Base-by-base conservation (phyloP, 306 rosid species). In the Carpinus viminea region DNA sequence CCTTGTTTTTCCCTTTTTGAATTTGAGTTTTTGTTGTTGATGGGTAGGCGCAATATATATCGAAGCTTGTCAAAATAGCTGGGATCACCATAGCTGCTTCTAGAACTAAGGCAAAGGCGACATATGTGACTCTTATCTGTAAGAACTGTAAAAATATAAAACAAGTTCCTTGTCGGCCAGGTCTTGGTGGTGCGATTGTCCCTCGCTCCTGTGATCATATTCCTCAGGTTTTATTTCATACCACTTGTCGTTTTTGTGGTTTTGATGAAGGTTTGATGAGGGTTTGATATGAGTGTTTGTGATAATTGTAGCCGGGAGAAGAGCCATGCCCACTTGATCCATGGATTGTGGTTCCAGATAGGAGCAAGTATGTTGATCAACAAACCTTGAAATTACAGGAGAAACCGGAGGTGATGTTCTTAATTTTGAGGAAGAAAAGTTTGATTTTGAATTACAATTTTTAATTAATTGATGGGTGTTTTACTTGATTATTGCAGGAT, bases 21-120 rank as follows among this genome's bases (percentile, higher is more conserved):
- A 54, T 62, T 68, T 75, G 45, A 11, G 1, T 17, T 18, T 52
- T 16, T 31, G 31, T 79, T 61, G 7, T 12, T 79, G 68, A 65
- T 60, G 21, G 13, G 10, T 81, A 95, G 99, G 99, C 99, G 64
- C 97, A 90, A 79, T 85, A 86, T 73, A 93, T 95, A 72, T 93
- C 98, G 0, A 95, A 89, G 73, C 97, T 95, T 15, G 89, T 95
- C 68, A 95, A 95, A 82, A 90, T 95, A 61, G 75, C 96, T 8
- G 99, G 99, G 68, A 95, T 95, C 56, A 93, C 97, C 12, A 95
- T 95, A 81, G 98, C 99, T 56, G 99, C 99, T 10, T 95, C 99
- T 2, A 93, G 96, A 79, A 94, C 93, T 21, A 95, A 95, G 84
- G 99, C 99, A 4, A 95, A 95, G 85, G 99, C 99, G 4, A 95